Percentiles rank a stretch among this genome's conserved stretches.
phyloP scores from a whole-genome alignment of 1,284 basidiomycete genomes.

The Pyrrhoderma noxium region DNA sequence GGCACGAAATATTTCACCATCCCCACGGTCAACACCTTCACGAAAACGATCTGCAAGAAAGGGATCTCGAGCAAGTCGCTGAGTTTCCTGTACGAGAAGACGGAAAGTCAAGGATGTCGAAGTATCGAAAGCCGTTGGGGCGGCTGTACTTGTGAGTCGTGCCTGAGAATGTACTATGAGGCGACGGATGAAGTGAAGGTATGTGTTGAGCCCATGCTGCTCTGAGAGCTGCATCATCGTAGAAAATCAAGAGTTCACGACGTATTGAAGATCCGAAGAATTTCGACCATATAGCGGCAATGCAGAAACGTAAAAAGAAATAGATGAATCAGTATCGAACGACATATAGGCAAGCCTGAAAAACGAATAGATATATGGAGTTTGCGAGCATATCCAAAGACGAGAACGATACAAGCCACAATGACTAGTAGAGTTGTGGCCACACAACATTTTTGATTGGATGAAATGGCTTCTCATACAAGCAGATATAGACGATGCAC shows the following conservation, averaged over 20 bases:
- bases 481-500: too few species aligned
- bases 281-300: background rate
- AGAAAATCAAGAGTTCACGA: background rate
- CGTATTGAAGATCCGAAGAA: background rate
- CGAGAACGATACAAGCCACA: background rate
- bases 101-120: conserved; percentile 72
- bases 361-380: too few species aligned
- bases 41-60: conserved; percentile 79
- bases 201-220: conserved; percentile 90
- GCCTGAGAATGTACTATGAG: conserved; percentile 82
- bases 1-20: conserved; percentile 70
- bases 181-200: conserved; percentile 91
- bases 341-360: conserved; percentile 21
- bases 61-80: conserved; percentile 80
- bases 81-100: conserved; percentile 78
- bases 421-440: too few species aligned
- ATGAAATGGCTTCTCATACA: too few species aligned
- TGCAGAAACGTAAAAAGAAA: conserved; percentile 17
- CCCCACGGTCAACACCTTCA: conserved; percentile 79
- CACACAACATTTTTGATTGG: too few species aligned
- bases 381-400: too few species aligned
- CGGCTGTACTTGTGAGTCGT: conserved; percentile 48
- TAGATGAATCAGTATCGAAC: conserved; percentile 2
- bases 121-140: conserved; percentile 57
- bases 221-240: conserved; percentile 70